Percentiles rank a stretch among this genome's conserved stretches.
phyloP scores from a whole-genome alignment of 257 asterid genomes.

The Solanum medicagineum region DNA sequence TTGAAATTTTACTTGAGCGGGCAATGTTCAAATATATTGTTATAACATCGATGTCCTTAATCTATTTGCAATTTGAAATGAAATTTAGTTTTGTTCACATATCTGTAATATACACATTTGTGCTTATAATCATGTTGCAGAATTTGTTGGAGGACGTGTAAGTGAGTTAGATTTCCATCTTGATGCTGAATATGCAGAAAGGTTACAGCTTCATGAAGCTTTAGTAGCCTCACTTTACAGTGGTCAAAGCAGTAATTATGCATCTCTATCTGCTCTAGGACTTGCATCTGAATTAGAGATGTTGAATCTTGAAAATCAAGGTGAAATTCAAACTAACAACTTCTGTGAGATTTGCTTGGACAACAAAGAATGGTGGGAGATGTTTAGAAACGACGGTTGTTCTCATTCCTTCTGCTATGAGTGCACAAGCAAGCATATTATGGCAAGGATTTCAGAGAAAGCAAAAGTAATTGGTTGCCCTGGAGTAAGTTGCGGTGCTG shows the following conservation, averaged over 20 bases:
- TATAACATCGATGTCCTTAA: background rate
- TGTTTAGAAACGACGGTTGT: conserved; percentile 41
- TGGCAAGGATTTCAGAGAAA: conserved; percentile 32
- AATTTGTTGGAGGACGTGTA: background rate
- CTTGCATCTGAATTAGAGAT: background rate
- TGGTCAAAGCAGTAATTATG: background rate
- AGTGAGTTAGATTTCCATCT: background rate
- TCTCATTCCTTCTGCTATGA: conserved; percentile 45
- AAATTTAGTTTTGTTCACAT: background rate
- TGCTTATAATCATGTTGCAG: background rate
- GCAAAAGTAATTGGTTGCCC: conserved; percentile 29
- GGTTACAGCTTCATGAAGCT: conserved; percentile 35
- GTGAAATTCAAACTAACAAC: conserved; percentile 1
- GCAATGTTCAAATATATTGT: background rate
- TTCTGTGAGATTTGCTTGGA: conserved; percentile 58
- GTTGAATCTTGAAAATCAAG: background rate
- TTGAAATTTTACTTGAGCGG: background rate
- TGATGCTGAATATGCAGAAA: conserved; percentile 34
- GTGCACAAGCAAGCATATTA: conserved; percentile 44
- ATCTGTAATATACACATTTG: background rate
- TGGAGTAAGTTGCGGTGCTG: conserved; percentile 26
- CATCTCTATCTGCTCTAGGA: conserved; percentile 26
- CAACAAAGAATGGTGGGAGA: conserved; percentile 42
- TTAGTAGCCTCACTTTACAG: conserved; percentile 25
- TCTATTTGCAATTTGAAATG: background rate